A percentile compares a stretch with the other conserved stretches of the same genome.
These are phyloP conservation scores for Solanum bulbocastanum DNA, from an alignment of 257 asterid species.

Conservation along the genomic window DNA sequence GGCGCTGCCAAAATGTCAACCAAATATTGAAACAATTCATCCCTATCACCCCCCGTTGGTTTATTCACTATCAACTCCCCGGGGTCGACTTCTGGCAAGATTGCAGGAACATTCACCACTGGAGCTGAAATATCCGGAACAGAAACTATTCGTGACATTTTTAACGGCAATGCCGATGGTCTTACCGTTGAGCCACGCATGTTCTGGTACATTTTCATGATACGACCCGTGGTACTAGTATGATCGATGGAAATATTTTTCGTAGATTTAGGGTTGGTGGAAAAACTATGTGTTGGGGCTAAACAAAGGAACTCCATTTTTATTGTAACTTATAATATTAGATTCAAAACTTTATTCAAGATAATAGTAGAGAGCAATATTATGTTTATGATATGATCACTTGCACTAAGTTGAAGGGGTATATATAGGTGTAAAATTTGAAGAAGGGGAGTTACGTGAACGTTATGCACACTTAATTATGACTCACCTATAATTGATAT, in stretches of 20 bases:
- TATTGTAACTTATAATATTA: background rate
- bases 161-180: constrained; percentile 10
- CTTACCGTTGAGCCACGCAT: background rate
- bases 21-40: constrained; percentile 39
- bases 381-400: background rate
- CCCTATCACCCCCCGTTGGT: background rate
- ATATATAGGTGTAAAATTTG: background rate
- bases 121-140: background rate
- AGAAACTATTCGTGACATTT: constrained; percentile 3
- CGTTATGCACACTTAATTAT: background rate
- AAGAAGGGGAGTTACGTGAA: background rate
- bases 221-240: background rate
- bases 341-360: background rate
- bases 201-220: background rate
- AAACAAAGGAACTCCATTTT: background rate
- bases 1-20: constrained; percentile 55
- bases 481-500: background rate
- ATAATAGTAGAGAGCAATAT: background rate
- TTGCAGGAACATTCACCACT: background rate
- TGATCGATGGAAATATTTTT: background rate
- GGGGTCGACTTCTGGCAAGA: background rate
- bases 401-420: background rate
- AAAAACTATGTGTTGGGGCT: background rate
- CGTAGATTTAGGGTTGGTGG: background rate
- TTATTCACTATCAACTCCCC: constrained; percentile 33